These are phyloP conservation scores for Chiua sp. DNA, from an alignment of 1,284 basidiomycete genomes.

Conservation along the genomic window DNA sequence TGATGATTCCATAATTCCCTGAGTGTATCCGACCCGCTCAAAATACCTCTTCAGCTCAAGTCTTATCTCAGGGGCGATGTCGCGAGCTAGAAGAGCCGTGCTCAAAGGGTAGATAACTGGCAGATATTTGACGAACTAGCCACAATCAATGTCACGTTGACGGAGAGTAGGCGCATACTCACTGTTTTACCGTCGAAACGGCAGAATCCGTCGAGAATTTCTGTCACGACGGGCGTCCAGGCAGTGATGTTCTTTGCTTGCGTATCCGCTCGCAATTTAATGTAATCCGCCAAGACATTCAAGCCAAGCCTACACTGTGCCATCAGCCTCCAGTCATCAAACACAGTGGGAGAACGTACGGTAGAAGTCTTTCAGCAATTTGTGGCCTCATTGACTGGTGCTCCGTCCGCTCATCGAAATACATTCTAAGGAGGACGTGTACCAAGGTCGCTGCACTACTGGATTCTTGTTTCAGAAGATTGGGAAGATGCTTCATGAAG, in stretches of 20 bases:
- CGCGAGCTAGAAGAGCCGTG: constrained; percentile 81
- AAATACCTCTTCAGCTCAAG: constrained; percentile 80
- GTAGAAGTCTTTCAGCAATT: constrained; percentile 89
- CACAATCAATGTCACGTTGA: constrained; percentile 35
- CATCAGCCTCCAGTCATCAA: constrained; percentile 8
- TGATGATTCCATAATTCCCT: constrained; percentile 71
- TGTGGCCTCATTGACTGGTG: constrained; percentile 84
- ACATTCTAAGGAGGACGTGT: constrained; percentile 92
- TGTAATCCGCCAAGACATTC: constrained; percentile 91
- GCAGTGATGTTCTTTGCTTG: constrained; percentile 96
- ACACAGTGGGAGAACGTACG: constrained; percentile 59
- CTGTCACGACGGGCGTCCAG: constrained; percentile 97
- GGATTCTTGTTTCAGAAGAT: constrained; percentile 98
- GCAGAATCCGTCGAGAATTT: constrained; percentile 91
- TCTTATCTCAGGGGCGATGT: constrained; percentile 82
- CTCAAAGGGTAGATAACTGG: constrained; percentile 88
- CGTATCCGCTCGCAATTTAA: constrained; percentile 87
- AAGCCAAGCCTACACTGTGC: constrained; percentile 73
- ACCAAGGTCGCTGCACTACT: constrained; percentile 96
- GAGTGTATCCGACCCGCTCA: constrained; percentile 73
- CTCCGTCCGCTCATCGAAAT: constrained; percentile 87
- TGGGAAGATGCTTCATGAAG: constrained; percentile 99
- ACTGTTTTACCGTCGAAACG: constrained; percentile 90
- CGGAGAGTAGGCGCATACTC: constrained; percentile 40
- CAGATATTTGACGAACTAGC: constrained; percentile 83